Percentiles rank a stretch among this genome's conserved stretches.
These are phyloP conservation scores for Colletotrichum karsti DNA, from an alignment of 2,329 filamentous ascomycete species.

Conservation along the genomic window DNA sequence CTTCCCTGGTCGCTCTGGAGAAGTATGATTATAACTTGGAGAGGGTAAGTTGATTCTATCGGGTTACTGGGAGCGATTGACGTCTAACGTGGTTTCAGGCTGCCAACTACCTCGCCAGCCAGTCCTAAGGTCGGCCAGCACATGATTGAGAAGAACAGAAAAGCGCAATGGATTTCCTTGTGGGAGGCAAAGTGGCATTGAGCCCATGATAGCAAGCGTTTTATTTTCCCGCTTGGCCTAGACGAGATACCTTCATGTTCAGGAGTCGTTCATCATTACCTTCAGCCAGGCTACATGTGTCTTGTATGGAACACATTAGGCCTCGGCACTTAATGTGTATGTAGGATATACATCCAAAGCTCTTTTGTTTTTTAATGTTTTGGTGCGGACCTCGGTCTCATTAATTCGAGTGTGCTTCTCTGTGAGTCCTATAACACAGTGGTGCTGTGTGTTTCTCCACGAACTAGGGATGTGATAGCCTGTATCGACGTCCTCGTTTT, in stretches of 20 bases:
- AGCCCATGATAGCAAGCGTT: constrained; percentile 19
- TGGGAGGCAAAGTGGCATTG: constrained; percentile 11
- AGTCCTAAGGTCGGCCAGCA: constrained; percentile 49
- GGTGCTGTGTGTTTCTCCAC: no score
- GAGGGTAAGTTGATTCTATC: constrained; percentile 69
- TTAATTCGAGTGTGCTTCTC: no score
- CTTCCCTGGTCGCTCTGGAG: constrained; percentile 83
- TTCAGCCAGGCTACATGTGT: background rate
- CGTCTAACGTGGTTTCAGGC: constrained; percentile 46
- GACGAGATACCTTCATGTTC: constrained; percentile 20
- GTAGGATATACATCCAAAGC: constrained; percentile 15
- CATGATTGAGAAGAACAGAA: background rate
- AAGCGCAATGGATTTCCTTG: constrained; percentile 9
- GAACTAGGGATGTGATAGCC: no score
- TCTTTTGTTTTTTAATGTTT: no score
- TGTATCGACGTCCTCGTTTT: no score
- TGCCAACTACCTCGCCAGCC: constrained; percentile 64
- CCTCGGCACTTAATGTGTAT: constrained; percentile 16
- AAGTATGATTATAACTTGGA: constrained; percentile 97
- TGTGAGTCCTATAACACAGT: no score
- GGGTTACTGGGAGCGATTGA: background rate
- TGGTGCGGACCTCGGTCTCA: no score
- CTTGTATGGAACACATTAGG: background rate
- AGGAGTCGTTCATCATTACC: background rate
- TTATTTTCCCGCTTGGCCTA: constrained; percentile 10